Evolutionary conservation across 345 rosid species (phyloP).

Genomic region (Acer campestre): DNA sequence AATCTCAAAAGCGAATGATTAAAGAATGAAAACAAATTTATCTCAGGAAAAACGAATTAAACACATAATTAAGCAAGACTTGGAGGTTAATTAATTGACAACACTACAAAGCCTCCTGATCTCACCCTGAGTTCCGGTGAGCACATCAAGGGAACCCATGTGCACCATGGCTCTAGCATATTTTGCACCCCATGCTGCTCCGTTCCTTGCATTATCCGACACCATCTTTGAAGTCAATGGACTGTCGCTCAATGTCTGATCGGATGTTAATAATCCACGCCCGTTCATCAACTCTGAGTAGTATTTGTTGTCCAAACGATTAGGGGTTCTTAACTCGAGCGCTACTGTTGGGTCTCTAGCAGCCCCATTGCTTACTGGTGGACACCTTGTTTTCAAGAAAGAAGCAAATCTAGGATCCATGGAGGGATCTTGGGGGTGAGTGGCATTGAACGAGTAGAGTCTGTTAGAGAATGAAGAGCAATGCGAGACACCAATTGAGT

Average conservation of each 20-base stretch:
- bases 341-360: constrained; percentile 24
- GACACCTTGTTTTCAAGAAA: constrained; percentile 40
- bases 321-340: constrained; percentile 28
- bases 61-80: neutral
- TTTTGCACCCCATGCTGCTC: constrained; percentile 28
- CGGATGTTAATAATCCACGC: constrained; percentile 44
- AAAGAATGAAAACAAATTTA: neutral
- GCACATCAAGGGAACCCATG: constrained; percentile 43
- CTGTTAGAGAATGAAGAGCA: constrained; percentile 41
- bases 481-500: constrained; percentile 42
- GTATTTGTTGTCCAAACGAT: constrained; percentile 38
- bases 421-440: constrained; percentile 40
- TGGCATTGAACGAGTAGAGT: constrained; percentile 36
- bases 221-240: constrained; percentile 31
- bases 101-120: constrained; percentile 38
- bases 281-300: constrained; percentile 24
- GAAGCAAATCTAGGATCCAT: constrained; percentile 31
- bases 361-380: neutral
- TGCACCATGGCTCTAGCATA: constrained; percentile 41
- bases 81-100: constrained; percentile 19
- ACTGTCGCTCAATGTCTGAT: constrained; percentile 37
- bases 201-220: constrained; percentile 27
- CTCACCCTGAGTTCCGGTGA: constrained; percentile 38
- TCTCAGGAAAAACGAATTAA: neutral
- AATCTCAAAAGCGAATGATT: neutral